Evolutionary conservation across 176 grass and related monocot genomes (phyloP).

Genomic region (Urochloa ruziziensis): DNA sequence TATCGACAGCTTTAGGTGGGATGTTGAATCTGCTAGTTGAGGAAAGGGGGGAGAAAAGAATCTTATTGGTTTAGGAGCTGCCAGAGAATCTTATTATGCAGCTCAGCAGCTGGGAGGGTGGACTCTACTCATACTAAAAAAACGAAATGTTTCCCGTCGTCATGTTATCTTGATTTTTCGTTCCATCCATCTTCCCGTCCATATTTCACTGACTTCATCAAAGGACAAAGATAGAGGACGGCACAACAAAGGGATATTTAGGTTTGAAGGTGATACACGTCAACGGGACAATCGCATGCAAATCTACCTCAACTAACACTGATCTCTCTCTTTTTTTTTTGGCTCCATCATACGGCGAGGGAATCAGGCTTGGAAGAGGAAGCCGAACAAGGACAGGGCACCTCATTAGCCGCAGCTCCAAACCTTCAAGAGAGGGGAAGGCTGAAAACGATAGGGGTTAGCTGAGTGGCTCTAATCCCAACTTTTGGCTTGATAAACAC

Average conservation of each 20-base stretch:
- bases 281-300: conserved; percentile 30
- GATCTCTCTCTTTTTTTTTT: neutral
- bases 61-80: conserved; percentile 6
- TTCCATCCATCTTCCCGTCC: neutral
- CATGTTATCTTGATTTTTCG: neutral
- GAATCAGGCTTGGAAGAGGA: neutral
- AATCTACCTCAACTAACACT: conserved; percentile 17
- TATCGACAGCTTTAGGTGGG: conserved; percentile 28
- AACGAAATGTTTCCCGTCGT: neutral
- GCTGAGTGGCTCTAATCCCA: conserved; percentile 50
- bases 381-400: conserved; percentile 29
- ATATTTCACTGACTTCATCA: neutral
- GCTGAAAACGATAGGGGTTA: conserved; percentile 49
- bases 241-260: neutral
- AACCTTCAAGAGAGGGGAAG: conserved; percentile 36
- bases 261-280: conserved; percentile 8
- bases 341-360: conserved; percentile 10
- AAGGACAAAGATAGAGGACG: neutral
- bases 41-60: neutral
- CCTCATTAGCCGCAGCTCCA: conserved; percentile 34
- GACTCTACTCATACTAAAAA: neutral
- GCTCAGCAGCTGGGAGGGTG: neutral
- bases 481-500: conserved; percentile 19
- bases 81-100: neutral
- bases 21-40: conserved; percentile 19